phyloP scores from a whole-genome alignment of 164 flowering plant genomes.

The Cinnamomum chago region DNA sequence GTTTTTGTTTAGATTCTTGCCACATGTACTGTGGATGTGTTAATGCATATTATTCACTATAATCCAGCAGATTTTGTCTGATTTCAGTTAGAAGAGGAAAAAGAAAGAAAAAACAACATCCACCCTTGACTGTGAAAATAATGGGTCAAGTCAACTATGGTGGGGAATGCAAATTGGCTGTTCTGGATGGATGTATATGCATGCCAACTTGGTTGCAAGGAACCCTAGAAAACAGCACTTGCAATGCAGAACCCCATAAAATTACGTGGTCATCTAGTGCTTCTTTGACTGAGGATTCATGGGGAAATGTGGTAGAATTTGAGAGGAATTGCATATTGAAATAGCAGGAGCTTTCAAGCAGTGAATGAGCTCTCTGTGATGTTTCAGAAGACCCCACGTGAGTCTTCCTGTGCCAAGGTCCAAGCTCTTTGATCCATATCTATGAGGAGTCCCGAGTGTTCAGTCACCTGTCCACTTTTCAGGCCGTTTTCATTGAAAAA shows the following conservation, averaged over 20 bases:
- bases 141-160: not conserved
- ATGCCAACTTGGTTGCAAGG: not conserved
- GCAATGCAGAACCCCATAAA: not conserved
- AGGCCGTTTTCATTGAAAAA: no score
- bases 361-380: no score
- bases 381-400: no score
- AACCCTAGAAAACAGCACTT: not conserved
- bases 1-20: no score
- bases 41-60: not conserved
- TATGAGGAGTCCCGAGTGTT: no score
- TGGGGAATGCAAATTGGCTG: not conserved
- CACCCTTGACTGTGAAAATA: not conserved
- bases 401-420: no score
- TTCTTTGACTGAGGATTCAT: slow-evolving; percentile 3
- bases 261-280: not conserved
- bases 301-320: not conserved
- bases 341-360: no score
- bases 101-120: no score
- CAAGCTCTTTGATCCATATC: no score
- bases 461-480: no score
- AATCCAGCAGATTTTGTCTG: not conserved
- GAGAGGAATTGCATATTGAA: not conserved
- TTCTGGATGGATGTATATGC: not conserved
- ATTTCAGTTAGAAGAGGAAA: not conserved
- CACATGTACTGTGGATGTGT: not conserved